phyloP scores from a whole-genome alignment of 1,284 basidiomycete genomes.

The Chalciporus piperatoides region DNA sequence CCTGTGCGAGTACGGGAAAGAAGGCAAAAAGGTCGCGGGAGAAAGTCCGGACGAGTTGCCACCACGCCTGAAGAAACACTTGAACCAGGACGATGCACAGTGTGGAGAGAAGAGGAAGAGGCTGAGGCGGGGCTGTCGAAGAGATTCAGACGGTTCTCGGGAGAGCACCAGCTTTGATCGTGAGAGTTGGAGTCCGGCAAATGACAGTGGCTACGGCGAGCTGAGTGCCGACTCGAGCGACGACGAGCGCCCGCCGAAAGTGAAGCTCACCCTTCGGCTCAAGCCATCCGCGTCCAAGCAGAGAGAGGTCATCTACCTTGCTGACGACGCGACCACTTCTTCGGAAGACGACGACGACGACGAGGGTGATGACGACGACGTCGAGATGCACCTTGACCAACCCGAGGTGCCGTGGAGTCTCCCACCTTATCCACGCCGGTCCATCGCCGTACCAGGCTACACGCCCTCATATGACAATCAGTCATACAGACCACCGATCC shows the following conservation, averaged over 20 bases:
- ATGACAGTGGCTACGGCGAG: slow-evolving; percentile 37
- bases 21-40: slow-evolving; percentile 37
- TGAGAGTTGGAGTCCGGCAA: slow-evolving; percentile 21
- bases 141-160: slow-evolving; percentile 18
- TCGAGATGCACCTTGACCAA: slow-evolving; percentile 24
- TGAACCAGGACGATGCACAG: slow-evolving; percentile 39
- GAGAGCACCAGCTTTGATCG: slow-evolving; percentile 12
- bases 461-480: slow-evolving; percentile 42
- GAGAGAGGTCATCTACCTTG: slow-evolving; percentile 41
- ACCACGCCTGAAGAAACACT: slow-evolving; percentile 34
- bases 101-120: slow-evolving; percentile 73
- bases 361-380: slow-evolving; percentile 30
- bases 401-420: slow-evolving; percentile 31
- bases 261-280: slow-evolving; percentile 64
- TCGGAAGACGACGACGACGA: slow-evolving; percentile 24
- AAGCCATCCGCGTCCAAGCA: slow-evolving; percentile 33
- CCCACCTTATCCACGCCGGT: slow-evolving; percentile 43
- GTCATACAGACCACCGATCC: slow-evolving; percentile 28
- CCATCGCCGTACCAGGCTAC: slow-evolving; percentile 52
- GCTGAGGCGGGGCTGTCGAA: slow-evolving; percentile 46
- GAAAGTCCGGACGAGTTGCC: slow-evolving; percentile 14
- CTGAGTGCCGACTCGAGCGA: slow-evolving; percentile 24
- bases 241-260: slow-evolving; percentile 55
- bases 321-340: slow-evolving; percentile 36
- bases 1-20: slow-evolving; percentile 60